Base-by-base conservation (phyloP, 176 grass and related monocot genomes). In the Alopecurus myosuroides region DNA sequence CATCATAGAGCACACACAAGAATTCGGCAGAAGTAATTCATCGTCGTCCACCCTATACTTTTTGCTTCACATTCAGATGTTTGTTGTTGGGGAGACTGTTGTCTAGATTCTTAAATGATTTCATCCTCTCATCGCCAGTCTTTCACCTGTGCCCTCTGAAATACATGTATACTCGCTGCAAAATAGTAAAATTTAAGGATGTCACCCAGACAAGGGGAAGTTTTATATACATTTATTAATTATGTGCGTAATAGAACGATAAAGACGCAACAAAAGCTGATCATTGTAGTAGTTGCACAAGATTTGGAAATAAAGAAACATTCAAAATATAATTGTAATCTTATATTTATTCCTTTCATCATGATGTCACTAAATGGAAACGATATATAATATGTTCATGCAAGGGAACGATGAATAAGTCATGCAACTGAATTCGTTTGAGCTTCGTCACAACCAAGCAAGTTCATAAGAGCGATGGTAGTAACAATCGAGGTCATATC, bases 141-240 rank as follows among this genome's bases (percentile, higher is more conserved):
- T 82, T 82, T 93, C 88, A 93, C 61, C 71, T 72, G 44, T 86
- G 80, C 25, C 92, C 92, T 87, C 92, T 86, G 66, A 94, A 94
- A 66, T 89, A 89, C 64, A 82, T 74, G 71, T 91, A 91, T 20
- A 91, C 84, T 87, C 74, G 91, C 89, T 91, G 84, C 78, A 88
- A 61, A 78, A 36, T 48, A 68, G 60, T 17, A 33, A 66, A 56
- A 53, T 44, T 39, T 42, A 62, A 81, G 41, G 20, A 46, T 56
- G 61, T 63, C 53, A 65, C 26, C 6, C 1, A 77, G 48, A 15
- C 39, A 65, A 4, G 14, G 62, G 33, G 36, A 26, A 5, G 19
- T 17, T 39, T 39, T 53, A 30, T 25, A 7, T 29, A 18, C 18
- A 13, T 26, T 36, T 20, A 65, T 34, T 11, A 60, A 36, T 6